Evolutionary conservation across 306 rosid species (phyloP).

Genomic region (Cucurbita argyrosperma): DNA sequence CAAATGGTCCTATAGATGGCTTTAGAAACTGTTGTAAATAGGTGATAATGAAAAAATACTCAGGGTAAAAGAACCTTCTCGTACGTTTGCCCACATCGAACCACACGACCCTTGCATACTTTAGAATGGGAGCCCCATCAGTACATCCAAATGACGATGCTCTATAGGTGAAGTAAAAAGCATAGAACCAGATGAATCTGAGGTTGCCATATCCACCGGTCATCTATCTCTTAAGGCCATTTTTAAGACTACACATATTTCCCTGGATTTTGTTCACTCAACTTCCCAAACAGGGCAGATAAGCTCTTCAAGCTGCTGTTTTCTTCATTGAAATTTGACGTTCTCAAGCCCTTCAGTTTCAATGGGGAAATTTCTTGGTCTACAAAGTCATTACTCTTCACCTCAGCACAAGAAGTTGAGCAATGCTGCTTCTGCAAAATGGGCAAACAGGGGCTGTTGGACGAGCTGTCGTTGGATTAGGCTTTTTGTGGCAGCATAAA

Average conservation of each 20-base stretch:
- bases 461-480: constrained; percentile 36
- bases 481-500: constrained; percentile 85
- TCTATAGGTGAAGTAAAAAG: not conserved
- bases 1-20: not conserved
- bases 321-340: constrained; percentile 68
- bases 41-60: too few species aligned
- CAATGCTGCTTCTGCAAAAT: constrained; percentile 61
- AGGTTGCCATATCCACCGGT: not conserved
- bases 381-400: constrained; percentile 19
- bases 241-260: not conserved
- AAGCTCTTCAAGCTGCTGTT: constrained; percentile 77
- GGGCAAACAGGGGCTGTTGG: constrained; percentile 58
- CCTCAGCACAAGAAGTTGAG: constrained; percentile 46
- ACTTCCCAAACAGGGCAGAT: constrained; percentile 53
- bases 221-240: not conserved
- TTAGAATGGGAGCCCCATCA: too few species aligned
- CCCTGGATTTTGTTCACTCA: constrained; percentile 6
- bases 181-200: not conserved
- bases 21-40: too few species aligned
- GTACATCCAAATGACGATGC: not conserved
- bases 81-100: not conserved
- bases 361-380: constrained; percentile 41
- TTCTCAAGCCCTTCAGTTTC: constrained; percentile 55
- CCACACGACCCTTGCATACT: too few species aligned
- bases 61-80: too few species aligned